Conservation (phyloP, 257 asterid genomes). For the Cynanchum wilfordii region DNA sequence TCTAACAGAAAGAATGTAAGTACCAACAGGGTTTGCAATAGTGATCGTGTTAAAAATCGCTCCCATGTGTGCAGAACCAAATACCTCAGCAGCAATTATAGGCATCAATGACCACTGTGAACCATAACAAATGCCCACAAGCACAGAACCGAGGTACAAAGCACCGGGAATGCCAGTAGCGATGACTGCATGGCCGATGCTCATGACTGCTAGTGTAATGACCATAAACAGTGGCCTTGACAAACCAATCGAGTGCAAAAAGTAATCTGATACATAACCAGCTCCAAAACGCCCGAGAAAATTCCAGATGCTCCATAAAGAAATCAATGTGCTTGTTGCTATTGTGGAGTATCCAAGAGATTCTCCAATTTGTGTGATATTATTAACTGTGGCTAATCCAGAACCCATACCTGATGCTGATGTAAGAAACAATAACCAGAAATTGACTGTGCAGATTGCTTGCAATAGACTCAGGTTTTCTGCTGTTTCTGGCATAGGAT, state of each 20-base stretch:
- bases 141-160: constrained; percentile 56
- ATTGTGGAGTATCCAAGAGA: constrained; percentile 65
- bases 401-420: constrained; percentile 93
- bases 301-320: constrained; percentile 95
- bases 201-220: constrained; percentile 60
- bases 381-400: constrained; percentile 84
- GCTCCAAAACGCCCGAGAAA: constrained; percentile 84
- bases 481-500: constrained; percentile 17
- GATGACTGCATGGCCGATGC: constrained; percentile 56
- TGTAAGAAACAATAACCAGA: constrained; percentile 71
- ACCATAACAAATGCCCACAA: constrained; percentile 84
- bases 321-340: constrained; percentile 58
- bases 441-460: constrained; percentile 55
- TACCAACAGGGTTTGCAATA: constrained; percentile 67
- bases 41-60: constrained; percentile 81
- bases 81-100: constrained; percentile 67
- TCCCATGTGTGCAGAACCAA: constrained; percentile 66
- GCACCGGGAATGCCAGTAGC: constrained; percentile 66
- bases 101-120: constrained; percentile 98
- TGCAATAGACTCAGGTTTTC: constrained; percentile 49
- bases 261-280: constrained; percentile 71
- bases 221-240: constrained; percentile 66
- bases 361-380: constrained; percentile 84
- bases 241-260: constrained; percentile 47
- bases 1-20: constrained; percentile 67